Percentiles rank a stretch among this genome's conserved stretches.
phyloP scores from a whole-genome alignment of 306 rosid species.

The Sphenostylis stenocarpa region DNA sequence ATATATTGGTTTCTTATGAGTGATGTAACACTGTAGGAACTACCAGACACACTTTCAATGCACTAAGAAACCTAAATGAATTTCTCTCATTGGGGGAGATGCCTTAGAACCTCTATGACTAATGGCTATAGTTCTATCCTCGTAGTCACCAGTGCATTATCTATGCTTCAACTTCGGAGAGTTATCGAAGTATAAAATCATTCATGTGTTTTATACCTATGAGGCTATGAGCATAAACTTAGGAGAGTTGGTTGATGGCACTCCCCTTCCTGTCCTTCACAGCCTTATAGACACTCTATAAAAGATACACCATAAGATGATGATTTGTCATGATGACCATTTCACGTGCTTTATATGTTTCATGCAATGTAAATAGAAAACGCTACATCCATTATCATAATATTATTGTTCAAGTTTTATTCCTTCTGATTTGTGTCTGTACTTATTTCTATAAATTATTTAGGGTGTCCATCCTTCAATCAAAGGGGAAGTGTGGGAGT shows the following conservation, averaged over 20 bases:
- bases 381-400: not conserved
- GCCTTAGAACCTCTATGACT: not conserved
- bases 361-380: not conserved
- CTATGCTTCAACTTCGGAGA: not conserved
- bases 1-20: no score
- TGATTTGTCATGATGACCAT: slow-evolving; percentile 14
- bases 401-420: not conserved
- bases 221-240: not conserved
- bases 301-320: slow-evolving; percentile 15
- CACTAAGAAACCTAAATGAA: no score
- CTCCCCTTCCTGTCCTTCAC: not conserved
- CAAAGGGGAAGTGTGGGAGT: slow-evolving; percentile 93
- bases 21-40: no score
- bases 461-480: slow-evolving; percentile 97
- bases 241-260: not conserved
- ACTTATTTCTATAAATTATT: slow-evolving; percentile 31
- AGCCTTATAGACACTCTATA: not conserved
- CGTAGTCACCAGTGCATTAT: not conserved
- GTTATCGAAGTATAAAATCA: not conserved
- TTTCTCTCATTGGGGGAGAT: no score
- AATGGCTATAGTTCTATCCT: not conserved
- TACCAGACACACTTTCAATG: no score
- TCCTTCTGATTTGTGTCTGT: slow-evolving; percentile 22
- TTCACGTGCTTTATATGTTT: slow-evolving; percentile 20
- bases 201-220: not conserved